Percentiles rank a stretch among this genome's conserved stretches.
These are phyloP conservation scores for Aphanomyces astaci DNA, from an alignment of 352 stramenopile genomes.

Conservation along the genomic window DNA sequence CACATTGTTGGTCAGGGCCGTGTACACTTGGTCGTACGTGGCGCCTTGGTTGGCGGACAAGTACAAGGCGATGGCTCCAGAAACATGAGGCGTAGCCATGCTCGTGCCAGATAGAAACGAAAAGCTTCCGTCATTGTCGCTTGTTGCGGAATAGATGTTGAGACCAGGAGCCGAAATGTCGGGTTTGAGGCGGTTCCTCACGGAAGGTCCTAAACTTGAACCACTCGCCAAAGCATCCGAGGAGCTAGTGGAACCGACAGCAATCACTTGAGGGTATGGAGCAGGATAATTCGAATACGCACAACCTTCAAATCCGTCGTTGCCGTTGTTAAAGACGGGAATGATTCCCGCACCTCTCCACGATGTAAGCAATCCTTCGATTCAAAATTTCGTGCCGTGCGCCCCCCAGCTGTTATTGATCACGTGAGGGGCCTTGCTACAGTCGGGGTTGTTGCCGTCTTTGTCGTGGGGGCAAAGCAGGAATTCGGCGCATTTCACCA, in stretches of 20 bases:
- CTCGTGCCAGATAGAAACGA: neutral
- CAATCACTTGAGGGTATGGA: neutral
- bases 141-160: neutral
- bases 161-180: neutral
- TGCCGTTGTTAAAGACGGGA: neutral
- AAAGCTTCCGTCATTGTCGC: neutral
- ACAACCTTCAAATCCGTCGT: neutral
- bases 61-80: neutral
- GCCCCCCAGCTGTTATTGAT: too few relatives aligned
- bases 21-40: neutral
- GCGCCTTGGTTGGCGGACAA: neutral
- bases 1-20: slow-evolving; percentile 43
- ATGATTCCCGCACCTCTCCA: neutral
- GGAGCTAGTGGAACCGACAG: neutral
- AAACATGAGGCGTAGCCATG: too few relatives aligned
- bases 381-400: too few relatives aligned
- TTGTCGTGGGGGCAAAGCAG: too few relatives aligned
- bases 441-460: too few relatives aligned
- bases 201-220: neutral
- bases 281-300: neutral
- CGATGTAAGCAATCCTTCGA: too few relatives aligned
- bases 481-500: too few relatives aligned
- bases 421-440: too few relatives aligned
- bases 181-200: neutral
- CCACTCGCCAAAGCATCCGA: neutral